Conservation (phyloP, 2,329 filamentous ascomycete genomes). For the Dryadomyces quercus-mongolicae region DNA sequence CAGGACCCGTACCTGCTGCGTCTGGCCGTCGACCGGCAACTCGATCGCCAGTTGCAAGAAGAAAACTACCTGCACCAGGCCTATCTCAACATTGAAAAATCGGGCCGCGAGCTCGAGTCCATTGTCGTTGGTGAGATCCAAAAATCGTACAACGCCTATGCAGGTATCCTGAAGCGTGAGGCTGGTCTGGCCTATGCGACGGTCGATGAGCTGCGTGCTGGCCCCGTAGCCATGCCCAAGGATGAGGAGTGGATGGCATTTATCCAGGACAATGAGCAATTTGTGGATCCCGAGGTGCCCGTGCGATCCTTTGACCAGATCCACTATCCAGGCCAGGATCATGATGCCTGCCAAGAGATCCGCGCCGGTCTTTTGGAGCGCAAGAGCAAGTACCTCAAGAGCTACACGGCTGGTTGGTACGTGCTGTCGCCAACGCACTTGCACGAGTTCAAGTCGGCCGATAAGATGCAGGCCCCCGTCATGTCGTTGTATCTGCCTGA, state of each 20-base stretch:
- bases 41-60: slow-evolving; percentile 88
- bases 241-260: slow-evolving; percentile 86
- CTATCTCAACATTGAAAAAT: slow-evolving; percentile 87
- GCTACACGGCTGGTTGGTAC: slow-evolving; percentile 93
- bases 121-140: slow-evolving; percentile 97
- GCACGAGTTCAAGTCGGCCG: slow-evolving; percentile 98
- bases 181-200: slow-evolving; percentile 69
- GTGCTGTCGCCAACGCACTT: slow-evolving; percentile 92
- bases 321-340: slow-evolving; percentile 80
- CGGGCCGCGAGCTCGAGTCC: slow-evolving; percentile 85
- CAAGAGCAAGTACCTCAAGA: slow-evolving; percentile 98
- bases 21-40: slow-evolving; percentile 73
- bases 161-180: slow-evolving; percentile 82
- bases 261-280: slow-evolving; percentile 67
- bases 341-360: slow-evolving; percentile 72
- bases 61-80: slow-evolving; percentile 96
- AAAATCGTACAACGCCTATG: slow-evolving; percentile 91
- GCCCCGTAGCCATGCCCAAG: slow-evolving; percentile 85
- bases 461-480: slow-evolving; percentile 79
- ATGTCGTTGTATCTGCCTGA: slow-evolving; percentile 95
- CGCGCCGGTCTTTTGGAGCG: slow-evolving; percentile 84
- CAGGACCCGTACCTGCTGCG: slow-evolving; percentile 85
- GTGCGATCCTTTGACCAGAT: slow-evolving; percentile 71
- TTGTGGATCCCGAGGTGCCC: slow-evolving; percentile 74
- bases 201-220: slow-evolving; percentile 69